phyloP scores from a whole-genome alignment of 306 rosid species.

The Notholithocarpus densiflorus region DNA sequence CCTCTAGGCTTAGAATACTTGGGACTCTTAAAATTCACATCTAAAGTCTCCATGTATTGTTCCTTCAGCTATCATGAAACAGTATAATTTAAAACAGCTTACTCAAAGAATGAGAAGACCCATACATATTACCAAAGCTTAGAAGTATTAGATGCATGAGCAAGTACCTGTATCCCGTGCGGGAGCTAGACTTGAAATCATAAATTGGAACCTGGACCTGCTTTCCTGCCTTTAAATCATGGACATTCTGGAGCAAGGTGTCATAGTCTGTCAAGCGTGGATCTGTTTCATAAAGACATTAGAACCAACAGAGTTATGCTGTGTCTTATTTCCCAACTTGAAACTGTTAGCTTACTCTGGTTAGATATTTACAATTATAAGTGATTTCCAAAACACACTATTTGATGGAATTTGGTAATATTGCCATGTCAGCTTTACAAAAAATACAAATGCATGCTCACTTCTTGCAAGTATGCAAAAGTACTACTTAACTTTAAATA shows the following conservation, averaged over 20 bases:
- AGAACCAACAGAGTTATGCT: constrained; percentile 7
- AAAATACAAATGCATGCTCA: background rate
- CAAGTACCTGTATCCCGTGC: constrained; percentile 81
- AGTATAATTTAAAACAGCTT: background rate
- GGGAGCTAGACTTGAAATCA: constrained; percentile 96
- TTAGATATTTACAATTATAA: constrained; percentile 10
- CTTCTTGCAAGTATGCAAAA: background rate
- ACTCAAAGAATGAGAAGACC: background rate
- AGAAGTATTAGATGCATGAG: constrained; percentile 21
- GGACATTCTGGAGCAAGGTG: constrained; percentile 84
- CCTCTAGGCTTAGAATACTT: background rate
- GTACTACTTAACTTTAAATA: constrained; percentile 3
- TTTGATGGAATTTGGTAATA: constrained; percentile 4
- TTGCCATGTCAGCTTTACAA: background rate
- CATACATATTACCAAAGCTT: constrained; percentile 23
- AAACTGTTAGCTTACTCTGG: constrained; percentile 10
- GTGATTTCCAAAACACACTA: constrained; percentile 21
- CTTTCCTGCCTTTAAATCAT: constrained; percentile 84
- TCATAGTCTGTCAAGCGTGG: constrained; percentile 99
- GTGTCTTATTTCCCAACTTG: constrained; percentile 18
- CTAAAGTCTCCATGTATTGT: background rate
- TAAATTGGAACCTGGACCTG: constrained; percentile 78
- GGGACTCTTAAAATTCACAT: background rate
- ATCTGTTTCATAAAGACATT: constrained; percentile 50
- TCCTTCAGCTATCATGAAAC: constrained; percentile 5